Conservation (phyloP, 1,139 yeast species). For the Hemisphaericaspora subhashii region DNA sequence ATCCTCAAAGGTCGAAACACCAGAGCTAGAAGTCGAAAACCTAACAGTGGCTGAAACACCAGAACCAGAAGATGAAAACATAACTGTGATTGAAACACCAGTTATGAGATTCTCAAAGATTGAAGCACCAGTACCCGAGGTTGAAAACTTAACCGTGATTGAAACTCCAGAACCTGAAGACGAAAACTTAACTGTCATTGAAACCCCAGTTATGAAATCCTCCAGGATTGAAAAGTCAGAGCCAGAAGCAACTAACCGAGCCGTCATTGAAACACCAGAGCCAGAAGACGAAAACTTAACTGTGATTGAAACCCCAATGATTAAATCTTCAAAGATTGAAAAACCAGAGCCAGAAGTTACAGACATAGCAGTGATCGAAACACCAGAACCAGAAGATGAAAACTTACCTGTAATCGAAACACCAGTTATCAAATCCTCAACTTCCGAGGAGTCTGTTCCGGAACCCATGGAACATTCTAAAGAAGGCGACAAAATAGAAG, state of each 20-base stretch:
- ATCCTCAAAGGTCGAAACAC: not conserved
- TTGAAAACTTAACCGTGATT: too few species aligned
- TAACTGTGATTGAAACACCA: not conserved
- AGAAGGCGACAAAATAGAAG: not conserved
- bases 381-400: not conserved
- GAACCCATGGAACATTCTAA: not conserved
- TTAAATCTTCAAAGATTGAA: not conserved
- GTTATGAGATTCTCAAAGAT: not conserved
- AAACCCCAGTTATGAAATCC: not conserved
- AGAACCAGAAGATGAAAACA: not conserved
- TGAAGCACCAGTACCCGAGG: slow-evolving; percentile 1
- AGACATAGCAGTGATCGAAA: too few species aligned
- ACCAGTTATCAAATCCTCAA: too few species aligned
- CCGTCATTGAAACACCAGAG: not conserved
- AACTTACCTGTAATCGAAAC: not conserved
- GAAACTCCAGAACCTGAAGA: not conserved
- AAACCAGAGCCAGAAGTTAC: not conserved
- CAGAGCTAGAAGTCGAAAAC: not conserved
- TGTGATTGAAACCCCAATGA: not conserved
- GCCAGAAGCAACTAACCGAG: not conserved
- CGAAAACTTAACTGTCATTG: slow-evolving; percentile 1
- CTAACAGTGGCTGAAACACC: too few species aligned
- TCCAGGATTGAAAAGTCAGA: slow-evolving; percentile 1
- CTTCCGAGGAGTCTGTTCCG: too few species aligned
- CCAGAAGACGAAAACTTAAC: slow-evolving; percentile 1